These are phyloP conservation scores for Auxenochlorella pyrenoidosa DNA, from an alignment of 139 green algal species.

Conservation along the genomic window DNA sequence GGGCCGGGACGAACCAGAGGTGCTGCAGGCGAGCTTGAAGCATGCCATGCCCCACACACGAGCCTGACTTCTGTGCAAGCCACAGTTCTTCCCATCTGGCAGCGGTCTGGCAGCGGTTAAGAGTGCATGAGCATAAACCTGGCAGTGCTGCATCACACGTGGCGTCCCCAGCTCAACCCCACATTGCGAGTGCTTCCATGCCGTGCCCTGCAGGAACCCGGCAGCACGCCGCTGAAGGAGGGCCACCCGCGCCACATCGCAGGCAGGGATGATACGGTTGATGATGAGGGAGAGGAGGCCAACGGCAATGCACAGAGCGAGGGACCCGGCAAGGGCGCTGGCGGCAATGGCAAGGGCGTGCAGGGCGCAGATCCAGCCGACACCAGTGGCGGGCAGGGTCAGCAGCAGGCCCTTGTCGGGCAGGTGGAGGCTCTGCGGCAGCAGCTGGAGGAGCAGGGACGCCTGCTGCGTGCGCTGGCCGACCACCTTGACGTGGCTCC, in stretches of 20 bases:
- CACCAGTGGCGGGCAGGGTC: neutral
- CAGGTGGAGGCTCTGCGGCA: slow-evolving; percentile 5
- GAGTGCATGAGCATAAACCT: too few relatives aligned
- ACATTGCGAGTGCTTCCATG: neutral
- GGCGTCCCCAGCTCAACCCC: neutral
- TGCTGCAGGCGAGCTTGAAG: neutral
- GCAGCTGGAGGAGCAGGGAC: slow-evolving; percentile 31
- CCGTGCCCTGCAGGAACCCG: neutral
- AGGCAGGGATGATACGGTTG: neutral
- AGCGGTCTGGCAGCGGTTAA: too few relatives aligned
- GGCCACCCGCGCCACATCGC: slow-evolving; percentile 9
- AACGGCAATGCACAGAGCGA: neutral
- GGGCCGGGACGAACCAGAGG: slow-evolving; percentile 8
- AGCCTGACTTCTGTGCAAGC: neutral
- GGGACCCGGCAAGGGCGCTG: neutral
- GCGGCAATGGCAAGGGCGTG: neutral
- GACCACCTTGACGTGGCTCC: too few relatives aligned
- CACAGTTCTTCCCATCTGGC: too few relatives aligned
- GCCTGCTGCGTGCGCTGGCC: slow-evolving; percentile 11
- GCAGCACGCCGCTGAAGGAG: neutral
- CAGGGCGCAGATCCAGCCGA: neutral
- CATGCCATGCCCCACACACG: neutral
- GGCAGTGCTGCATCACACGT: neutral
- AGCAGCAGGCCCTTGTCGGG: neutral
- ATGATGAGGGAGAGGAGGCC: neutral